Conservation (phyloP, 208 protist genomes). For the Trypanosoma congolense region DNA sequence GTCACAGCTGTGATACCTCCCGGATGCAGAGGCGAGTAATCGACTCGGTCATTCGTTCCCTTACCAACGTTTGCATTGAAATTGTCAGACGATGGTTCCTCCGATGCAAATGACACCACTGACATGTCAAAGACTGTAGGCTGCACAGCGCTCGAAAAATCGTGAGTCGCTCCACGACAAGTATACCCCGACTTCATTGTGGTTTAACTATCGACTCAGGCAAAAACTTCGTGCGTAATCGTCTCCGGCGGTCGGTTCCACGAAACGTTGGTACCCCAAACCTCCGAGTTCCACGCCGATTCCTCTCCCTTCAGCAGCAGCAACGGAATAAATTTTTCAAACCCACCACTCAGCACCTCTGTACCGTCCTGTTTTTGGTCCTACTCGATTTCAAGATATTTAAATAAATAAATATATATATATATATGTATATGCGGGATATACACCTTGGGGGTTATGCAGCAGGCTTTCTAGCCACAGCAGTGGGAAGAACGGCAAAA, state of each 20-base stretch:
- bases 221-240: neutral
- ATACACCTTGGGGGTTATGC: neutral
- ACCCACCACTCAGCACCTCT: no score
- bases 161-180: neutral
- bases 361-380: no score
- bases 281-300: no score
- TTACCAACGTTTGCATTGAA: neutral
- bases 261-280: no score
- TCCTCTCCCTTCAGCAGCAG: no score
- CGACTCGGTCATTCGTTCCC: neutral
- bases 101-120: neutral
- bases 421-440: neutral
- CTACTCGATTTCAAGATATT: neutral
- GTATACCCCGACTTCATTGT: neutral
- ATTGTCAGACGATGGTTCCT: neutral
- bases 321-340: no score
- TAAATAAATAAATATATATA: constrained; percentile 12
- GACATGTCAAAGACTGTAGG: neutral
- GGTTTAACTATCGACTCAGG: neutral
- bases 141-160: neutral
- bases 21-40: neutral
- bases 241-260: no score
- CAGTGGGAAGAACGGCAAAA: no score
- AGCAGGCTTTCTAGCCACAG: no score
- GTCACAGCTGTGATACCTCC: no score